A percentile compares a stretch with the other conserved stretches of the same genome.
Conservation (phyloP, 371 early-diverging fungal genomes). For the Rhizomucor miehei region DNA sequence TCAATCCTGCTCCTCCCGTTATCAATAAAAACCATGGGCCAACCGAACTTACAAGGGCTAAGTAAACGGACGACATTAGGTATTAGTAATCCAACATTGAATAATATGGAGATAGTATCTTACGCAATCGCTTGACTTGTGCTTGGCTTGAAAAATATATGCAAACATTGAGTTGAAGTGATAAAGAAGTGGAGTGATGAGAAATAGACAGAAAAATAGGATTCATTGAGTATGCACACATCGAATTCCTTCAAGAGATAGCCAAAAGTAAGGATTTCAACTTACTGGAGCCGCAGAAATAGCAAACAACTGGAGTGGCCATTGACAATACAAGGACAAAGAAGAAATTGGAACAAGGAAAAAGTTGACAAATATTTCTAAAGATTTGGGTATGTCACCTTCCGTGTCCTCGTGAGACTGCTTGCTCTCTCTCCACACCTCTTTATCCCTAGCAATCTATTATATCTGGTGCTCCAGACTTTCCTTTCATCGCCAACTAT, state of each 20-base stretch:
- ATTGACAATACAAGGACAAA: not conserved
- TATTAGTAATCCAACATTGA: not conserved
- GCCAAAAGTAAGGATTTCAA: no score
- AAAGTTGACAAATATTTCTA: no score
- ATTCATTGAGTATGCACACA: not conserved
- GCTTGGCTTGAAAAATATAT: slow-evolving; percentile 3
- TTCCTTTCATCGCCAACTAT: no score
- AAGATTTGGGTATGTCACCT: not conserved
- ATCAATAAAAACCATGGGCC: no score
- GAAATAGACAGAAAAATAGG: no score
- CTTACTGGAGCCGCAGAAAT: slow-evolving; percentile 11
- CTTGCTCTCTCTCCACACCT: no score
- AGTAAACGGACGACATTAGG: not conserved
- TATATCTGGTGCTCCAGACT: no score
- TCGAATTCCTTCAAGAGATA: not conserved
- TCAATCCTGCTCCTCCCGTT: no score
- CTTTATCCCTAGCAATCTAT: no score
- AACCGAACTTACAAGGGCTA: not conserved
- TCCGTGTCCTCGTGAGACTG: no score
- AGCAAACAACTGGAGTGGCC: slow-evolving; percentile 5
- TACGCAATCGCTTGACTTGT: slow-evolving; percentile 16
- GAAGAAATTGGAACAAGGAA: not conserved
- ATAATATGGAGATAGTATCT: slow-evolving; percentile 3
- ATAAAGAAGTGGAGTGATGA: no score
- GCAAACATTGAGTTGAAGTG: not conserved